Conservation (phyloP, 2,329 filamentous ascomycete species). For the Colletotrichum plurivorum region DNA sequence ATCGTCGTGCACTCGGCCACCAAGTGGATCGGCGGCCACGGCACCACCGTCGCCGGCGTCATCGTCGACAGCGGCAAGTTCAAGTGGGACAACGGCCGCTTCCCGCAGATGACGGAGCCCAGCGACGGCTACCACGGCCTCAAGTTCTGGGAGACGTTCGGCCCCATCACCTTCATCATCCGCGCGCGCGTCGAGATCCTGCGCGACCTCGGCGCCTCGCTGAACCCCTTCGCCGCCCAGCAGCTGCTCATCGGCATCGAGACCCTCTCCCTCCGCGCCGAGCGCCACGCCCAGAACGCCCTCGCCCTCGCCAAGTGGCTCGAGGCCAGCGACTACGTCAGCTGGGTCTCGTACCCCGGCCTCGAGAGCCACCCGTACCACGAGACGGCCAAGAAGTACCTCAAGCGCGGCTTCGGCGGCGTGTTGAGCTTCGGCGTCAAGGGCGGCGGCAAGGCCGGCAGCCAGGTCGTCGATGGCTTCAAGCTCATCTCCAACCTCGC, state of each 20-base stretch:
- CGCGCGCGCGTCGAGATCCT: conserved; percentile 90
- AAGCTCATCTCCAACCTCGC: conserved; percentile 96
- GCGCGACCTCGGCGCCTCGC: conserved; percentile 84
- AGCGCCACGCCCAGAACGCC: conserved; percentile 90
- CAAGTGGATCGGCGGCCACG: conserved; percentile 98
- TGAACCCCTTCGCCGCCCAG: conserved; percentile 94
- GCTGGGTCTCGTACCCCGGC: conserved; percentile 95
- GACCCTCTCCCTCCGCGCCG: conserved; percentile 87
- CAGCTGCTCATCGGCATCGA: conserved; percentile 91
- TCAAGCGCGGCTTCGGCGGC: conserved; percentile 87
- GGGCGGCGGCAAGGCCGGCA: conserved; percentile 86
- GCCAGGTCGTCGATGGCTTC: conserved; percentile 92
- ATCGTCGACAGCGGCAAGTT: conserved; percentile 93
- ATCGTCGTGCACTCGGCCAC: conserved; percentile 96
- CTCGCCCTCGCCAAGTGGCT: conserved; percentile 85
- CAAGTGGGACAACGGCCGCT: conserved; percentile 89
- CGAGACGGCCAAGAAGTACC: conserved; percentile 86
- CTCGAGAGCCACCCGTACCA: conserved; percentile 87
- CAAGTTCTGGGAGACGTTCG: conserved; percentile 95
- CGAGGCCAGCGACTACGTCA: conserved; percentile 85
- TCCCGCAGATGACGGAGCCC: conserved; percentile 93
- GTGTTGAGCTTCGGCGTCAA: conserved; percentile 95
- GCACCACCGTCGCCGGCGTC: conserved; percentile 90
- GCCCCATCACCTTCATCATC: conserved; percentile 84
- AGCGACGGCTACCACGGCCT: conserved; percentile 92